Evolutionary conservation across 495 filamentous ascomycete genomes (phyloP).

Genomic region (Aspergillus panamensis): DNA sequence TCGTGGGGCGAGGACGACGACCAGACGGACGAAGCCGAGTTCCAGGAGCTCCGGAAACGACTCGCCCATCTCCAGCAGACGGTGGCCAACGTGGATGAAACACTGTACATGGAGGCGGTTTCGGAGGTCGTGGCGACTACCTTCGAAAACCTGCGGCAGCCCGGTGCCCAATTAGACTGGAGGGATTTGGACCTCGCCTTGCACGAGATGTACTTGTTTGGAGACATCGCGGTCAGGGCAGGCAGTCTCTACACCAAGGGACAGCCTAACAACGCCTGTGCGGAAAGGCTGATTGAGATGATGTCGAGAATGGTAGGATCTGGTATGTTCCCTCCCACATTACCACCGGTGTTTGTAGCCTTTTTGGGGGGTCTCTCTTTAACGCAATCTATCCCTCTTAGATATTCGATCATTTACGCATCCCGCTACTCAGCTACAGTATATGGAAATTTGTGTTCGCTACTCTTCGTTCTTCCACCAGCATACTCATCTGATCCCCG

Average conservation of each 20-base stretch:
- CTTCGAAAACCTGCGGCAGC: slow-evolving; percentile 69
- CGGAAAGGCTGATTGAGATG: slow-evolving; percentile 79
- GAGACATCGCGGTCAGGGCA: slow-evolving; percentile 81
- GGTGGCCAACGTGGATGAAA: slow-evolving; percentile 78
- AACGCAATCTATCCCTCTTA: slow-evolving; percentile 30
- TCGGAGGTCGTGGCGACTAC: slow-evolving; percentile 77
- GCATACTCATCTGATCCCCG: slow-evolving; percentile 71
- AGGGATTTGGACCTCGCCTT: slow-evolving; percentile 93
- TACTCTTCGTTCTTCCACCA: slow-evolving; percentile 91
- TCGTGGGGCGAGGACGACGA: slow-evolving; percentile 94
- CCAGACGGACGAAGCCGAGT: slow-evolving; percentile 96
- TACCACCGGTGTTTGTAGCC: not conserved
- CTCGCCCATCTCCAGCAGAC: slow-evolving; percentile 87
- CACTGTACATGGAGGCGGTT: slow-evolving; percentile 79
- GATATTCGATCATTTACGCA: slow-evolving; percentile 82
- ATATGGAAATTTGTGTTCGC: slow-evolving; percentile 96
- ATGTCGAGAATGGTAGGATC: slow-evolving; percentile 93
- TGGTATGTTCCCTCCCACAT: slow-evolving; percentile 50
- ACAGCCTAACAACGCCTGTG: slow-evolving; percentile 66
- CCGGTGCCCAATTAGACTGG: slow-evolving; percentile 78
- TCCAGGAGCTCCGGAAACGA: slow-evolving; percentile 85
- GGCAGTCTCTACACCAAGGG: slow-evolving; percentile 81
- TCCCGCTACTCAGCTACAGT: slow-evolving; percentile 88
- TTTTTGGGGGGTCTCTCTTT: not conserved
- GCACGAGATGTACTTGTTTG: slow-evolving; percentile 95